Evolutionary conservation across 2,329 filamentous ascomycete genomes (phyloP), one percentile per base, ranked within the genome.

Genomic region (Onygena corvina): DNA sequence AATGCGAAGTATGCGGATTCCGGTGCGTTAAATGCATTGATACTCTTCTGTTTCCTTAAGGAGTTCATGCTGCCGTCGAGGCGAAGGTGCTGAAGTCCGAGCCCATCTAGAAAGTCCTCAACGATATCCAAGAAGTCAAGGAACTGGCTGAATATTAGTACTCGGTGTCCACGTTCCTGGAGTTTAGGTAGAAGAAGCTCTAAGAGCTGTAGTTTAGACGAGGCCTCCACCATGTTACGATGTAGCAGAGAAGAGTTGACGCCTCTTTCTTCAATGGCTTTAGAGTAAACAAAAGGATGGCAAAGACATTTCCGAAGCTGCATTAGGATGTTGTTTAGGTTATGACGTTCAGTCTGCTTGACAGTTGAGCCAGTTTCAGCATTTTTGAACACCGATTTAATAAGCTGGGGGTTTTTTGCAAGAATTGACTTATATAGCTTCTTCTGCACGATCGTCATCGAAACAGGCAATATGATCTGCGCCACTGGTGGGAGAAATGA

Each of bases 71-170:
- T 78, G n/a, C 93, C 92, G 65, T 98, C 93, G 1, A 98, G 78
- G 34, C 92, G 84, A 53, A 83, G 78, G 61, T 84, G 87, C 3
- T 74, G 68, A 55, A 92, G 73, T 7, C 81, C 80, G 52, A 95
- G 70, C 1, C 84, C 84, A 34, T 77, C 76, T 3, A 98, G 68
- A 58, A 96, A 96, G 64, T 98, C 93, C 64, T 98, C 92, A 6
- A 94, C 71, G 34, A 98, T 84, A 58, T 89, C 82, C 2, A 98
- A 74, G 69, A 93, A 89, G 49, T 71, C 78, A 2, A 98, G 72
- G 55, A 96, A 98, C 61, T 98, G 92, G 61, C 88, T 95, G 67
- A 98, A 98, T 29, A 98, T 85, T 16, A 98, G 72, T 0, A 96
- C 89, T 3, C 92, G 79, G 62, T 98, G 89, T 0, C 90, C 90